These are phyloP conservation scores for Trematosphaeria pertusa DNA, from an alignment of 2,329 filamentous ascomycete species.

Conservation along the genomic window DNA sequence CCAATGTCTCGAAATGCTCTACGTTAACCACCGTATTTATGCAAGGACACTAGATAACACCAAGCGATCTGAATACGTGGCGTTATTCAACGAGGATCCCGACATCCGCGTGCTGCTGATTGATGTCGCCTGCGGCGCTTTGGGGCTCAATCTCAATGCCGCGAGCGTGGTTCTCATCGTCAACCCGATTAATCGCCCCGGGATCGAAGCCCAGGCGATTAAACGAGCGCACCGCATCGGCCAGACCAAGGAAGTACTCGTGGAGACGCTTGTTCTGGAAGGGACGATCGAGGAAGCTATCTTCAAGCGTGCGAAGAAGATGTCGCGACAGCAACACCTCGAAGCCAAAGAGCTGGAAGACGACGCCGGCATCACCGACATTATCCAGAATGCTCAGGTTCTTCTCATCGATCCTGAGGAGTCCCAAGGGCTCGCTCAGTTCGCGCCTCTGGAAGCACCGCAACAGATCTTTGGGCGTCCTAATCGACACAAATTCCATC, in stretches of 20 bases:
- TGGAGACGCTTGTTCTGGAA: conserved; percentile 83
- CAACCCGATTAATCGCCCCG: conserved; percentile 83
- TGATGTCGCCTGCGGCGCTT: conserved; percentile 88
- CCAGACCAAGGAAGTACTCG: conserved; percentile 77
- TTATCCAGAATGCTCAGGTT: conserved; percentile 64
- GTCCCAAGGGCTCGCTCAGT: conserved; percentile 39
- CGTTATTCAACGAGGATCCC: conserved; percentile 74
- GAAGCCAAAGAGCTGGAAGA: conserved; percentile 66
- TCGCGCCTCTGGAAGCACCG: conserved; percentile 50
- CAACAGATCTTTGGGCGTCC: conserved; percentile 55
- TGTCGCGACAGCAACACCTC: conserved; percentile 69
- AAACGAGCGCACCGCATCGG: conserved; percentile 89
- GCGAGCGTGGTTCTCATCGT: conserved; percentile 90
- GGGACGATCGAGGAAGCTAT: conserved; percentile 88
- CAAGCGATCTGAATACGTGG: conserved; percentile 76
- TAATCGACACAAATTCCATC: conserved; percentile 37
- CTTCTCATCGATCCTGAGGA: conserved; percentile 51
- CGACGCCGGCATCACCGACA: conserved; percentile 63
- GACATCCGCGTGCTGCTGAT: conserved; percentile 82
- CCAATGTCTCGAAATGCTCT: conserved; percentile 76
- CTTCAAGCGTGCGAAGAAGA: conserved; percentile 72
- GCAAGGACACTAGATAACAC: conserved; percentile 67
- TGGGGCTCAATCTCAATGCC: conserved; percentile 82
- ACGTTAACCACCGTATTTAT: conserved; percentile 70
- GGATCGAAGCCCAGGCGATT: conserved; percentile 88